phyloP scores from a whole-genome alignment of 805 yeast species.

The Cyberlindnera sargentensis region DNA sequence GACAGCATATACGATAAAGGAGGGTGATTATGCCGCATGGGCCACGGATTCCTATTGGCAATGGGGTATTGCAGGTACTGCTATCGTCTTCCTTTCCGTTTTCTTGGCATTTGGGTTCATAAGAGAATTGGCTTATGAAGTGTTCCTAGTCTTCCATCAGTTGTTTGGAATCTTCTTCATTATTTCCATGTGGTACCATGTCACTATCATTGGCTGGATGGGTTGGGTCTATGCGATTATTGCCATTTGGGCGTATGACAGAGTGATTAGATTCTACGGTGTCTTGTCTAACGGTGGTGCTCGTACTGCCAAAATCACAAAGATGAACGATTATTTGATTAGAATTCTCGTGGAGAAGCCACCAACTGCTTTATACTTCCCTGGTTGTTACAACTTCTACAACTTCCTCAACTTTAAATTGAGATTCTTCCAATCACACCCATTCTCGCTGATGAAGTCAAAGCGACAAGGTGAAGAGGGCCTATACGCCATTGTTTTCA shows the following conservation, averaged over 20 bases:
- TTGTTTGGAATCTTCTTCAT: slow-evolving; percentile 46
- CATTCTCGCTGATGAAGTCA: slow-evolving; percentile 52
- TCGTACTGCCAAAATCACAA: slow-evolving; percentile 36
- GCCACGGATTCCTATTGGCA: slow-evolving; percentile 38
- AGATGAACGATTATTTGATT: slow-evolving; percentile 27
- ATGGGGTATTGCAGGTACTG: slow-evolving; percentile 44
- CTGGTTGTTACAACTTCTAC: slow-evolving; percentile 51
- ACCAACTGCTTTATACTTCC: slow-evolving; percentile 34
- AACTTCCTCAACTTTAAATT: slow-evolving; percentile 42
- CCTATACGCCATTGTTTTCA: slow-evolving; percentile 35
- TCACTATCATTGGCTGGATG: slow-evolving; percentile 42
- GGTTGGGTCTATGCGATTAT: slow-evolving; percentile 46
- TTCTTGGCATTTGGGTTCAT: slow-evolving; percentile 42
- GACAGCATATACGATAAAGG: slow-evolving; percentile 38
- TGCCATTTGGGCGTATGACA: slow-evolving; percentile 67
- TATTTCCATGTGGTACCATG: slow-evolving; percentile 54
- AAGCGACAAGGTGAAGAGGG: slow-evolving; percentile 26
- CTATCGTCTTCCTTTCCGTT: slow-evolving; percentile 35
- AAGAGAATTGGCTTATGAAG: slow-evolving; percentile 52
- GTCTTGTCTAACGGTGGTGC: slow-evolving; percentile 53
- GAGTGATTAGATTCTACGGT: slow-evolving; percentile 49
- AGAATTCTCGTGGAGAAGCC: slow-evolving; percentile 40
- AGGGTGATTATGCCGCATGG: slow-evolving; percentile 36
- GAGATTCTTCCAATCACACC: slow-evolving; percentile 56
- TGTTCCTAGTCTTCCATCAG: slow-evolving; percentile 53